Percentiles rank a stretch among this genome's conserved stretches.
Evolutionary conservation across 2,329 filamentous ascomycete genomes (phyloP).

Genomic region (Ambrosiella beaveri): DNA sequence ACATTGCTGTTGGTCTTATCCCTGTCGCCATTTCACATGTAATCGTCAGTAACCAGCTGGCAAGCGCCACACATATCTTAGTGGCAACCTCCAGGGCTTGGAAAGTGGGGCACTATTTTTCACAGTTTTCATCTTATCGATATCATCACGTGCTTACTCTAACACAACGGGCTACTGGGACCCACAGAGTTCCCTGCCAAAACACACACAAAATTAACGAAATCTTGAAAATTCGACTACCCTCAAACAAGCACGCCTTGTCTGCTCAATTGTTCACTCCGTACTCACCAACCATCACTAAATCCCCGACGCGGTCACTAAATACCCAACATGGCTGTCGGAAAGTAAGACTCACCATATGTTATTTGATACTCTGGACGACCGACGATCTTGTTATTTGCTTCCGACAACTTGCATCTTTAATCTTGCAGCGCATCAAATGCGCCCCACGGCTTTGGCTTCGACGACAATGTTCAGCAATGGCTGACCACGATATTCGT

Average conservation of each 20-base stretch:
- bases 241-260: conserved; percentile 12
- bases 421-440: neutral
- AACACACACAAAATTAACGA: conserved; percentile 12
- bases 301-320: conserved; percentile 28
- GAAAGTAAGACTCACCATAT: conserved; percentile 30
- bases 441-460: neutral
- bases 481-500: conserved; percentile 16
- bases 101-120: conserved; percentile 3
- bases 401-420: neutral
- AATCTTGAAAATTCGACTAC: conserved; percentile 13
- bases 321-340: conserved; percentile 42
- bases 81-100: conserved; percentile 8
- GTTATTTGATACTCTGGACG: conserved; percentile 2
- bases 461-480: neutral
- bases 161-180: conserved; percentile 8
- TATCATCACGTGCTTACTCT: conserved; percentile 9
- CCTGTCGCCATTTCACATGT: neutral
- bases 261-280: conserved; percentile 12
- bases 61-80: neutral
- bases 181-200: conserved; percentile 10
- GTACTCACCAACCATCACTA: conserved; percentile 22
- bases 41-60: neutral
- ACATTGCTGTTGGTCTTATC: neutral
- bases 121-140: conserved; percentile 4
- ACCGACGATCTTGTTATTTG: neutral